Base-by-base conservation (phyloP, 495 filamentous ascomycete species). In the Podospora pseudoanserina region DNA sequence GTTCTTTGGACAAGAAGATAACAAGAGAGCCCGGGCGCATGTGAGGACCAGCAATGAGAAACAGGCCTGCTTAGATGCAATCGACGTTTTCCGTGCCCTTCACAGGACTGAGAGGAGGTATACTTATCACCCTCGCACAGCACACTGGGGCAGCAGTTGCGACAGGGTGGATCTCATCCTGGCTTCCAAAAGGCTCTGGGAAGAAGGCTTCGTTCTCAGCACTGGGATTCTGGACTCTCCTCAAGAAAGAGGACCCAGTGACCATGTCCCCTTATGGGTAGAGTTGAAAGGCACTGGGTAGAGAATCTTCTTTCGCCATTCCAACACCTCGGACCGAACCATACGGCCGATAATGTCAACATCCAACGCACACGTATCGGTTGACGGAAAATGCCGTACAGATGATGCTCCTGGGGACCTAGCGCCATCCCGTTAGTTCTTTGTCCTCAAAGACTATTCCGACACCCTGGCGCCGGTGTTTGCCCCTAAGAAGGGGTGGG, bases 131-230 rank as follows among this genome's bases (percentile, higher is more conserved):
- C 72, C 79, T 5, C 66, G 75, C n/a, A 63, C 53, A 2, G 70
- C 60, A 60, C 57, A 72, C 2, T 81, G 79, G 79, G 79, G 76
- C 7, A 71, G 26, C 5, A 78, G 78, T 11, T 76, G 77, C 44
- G 78, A 81, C 64, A 69, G 79, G 63, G 79, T 82, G 18, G 79
- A 82, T 68, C 61, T 81, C 74, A 61, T 77, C 5, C 55, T 80
- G 53, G 71, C 74, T 20, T 76, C 71, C 16, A 68, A 66, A 60
- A 62, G 63, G 49, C 16, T 78, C 57, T 70, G 63, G 61, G 68
- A 60, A 7, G 60, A 34, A 6, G 69, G 69, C 1, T 44, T 65
- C n/a, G 66, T 80, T 4, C n/a, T 65, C 11, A 69, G 26, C 19
- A 73, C 74, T n/a, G 79, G 73, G 32, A 77, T 80, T 16, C 55